A percentile compares a stretch with the other conserved stretches of the same genome.
Evolutionary conservation across 305 asterid species (phyloP).

Genomic region (Galium porrigens): DNA sequence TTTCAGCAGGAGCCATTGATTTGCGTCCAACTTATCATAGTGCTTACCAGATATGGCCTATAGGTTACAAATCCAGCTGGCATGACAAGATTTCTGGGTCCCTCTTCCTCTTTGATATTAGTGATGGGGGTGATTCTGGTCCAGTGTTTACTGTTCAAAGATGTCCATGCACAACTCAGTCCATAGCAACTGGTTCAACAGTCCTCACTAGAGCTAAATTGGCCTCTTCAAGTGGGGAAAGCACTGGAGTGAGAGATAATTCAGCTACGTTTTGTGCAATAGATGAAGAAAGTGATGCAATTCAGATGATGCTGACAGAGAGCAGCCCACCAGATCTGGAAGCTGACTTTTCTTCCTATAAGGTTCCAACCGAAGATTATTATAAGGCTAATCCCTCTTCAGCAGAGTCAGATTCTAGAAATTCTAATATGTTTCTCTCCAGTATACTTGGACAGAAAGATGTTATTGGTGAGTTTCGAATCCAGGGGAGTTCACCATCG

Average conservation of each 20-base stretch:
- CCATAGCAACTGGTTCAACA: conserved; percentile 50
- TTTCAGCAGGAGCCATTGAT: conserved; percentile 66
- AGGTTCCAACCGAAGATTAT: conserved; percentile 27
- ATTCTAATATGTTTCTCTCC: conserved; percentile 19
- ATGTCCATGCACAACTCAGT: conserved; percentile 59
- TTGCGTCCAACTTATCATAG: conserved; percentile 58
- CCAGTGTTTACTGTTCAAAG: conserved; percentile 62
- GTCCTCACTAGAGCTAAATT: conserved; percentile 35
- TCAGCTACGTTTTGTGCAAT: conserved; percentile 25
- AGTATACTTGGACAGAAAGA: conserved; percentile 32
- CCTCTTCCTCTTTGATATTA: conserved; percentile 59
- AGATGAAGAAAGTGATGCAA: conserved; percentile 57
- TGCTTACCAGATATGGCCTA: conserved; percentile 64
- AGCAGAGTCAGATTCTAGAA: conserved; percentile 27
- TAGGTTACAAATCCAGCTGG: conserved; percentile 86
- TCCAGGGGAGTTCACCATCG: conserved; percentile 54
- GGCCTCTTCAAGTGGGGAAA: conserved; percentile 28
- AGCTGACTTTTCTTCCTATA: conserved; percentile 25
- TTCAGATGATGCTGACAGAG: conserved; percentile 56
- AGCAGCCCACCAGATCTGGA: conserved; percentile 52
- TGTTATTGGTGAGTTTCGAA: conserved; percentile 50
- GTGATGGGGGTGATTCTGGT: conserved; percentile 80
- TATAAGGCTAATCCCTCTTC: conserved; percentile 28
- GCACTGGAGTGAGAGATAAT: conserved; percentile 26
- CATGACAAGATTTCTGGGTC: conserved; percentile 89